Base-by-base conservation (phyloP, 257 asterid species). In the Scutellaria minor region DNA sequence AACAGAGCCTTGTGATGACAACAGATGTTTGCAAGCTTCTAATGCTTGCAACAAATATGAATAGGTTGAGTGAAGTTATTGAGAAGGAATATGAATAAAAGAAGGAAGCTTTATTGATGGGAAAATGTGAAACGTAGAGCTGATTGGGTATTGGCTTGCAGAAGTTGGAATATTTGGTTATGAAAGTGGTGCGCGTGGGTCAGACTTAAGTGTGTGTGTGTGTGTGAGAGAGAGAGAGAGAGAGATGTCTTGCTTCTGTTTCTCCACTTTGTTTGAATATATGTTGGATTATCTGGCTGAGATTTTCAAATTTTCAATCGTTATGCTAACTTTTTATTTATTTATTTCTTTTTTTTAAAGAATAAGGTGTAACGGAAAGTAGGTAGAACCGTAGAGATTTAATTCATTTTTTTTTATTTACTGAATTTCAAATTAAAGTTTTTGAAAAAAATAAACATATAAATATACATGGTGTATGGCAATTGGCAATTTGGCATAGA, bases 171-270 rank as follows among this genome's bases (percentile, higher is more conserved):
- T 70, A 57, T 69, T 31, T 67, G 18, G 70, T 10, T 60, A 42
- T 70, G 77, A 27, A 66, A 65, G 68, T 55, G 68, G 68, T 35
- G 82, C 66, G 64, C 62, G 78, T 77, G 80, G 76, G 80, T 7
- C 81, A 31, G 37, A 31, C 37, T 31, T 2, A 18, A 6, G 54
- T 20, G 64, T 55, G 37, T 47, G 48, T 44, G n/a, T n/a, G n/a
- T n/a, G n/a, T n/a, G n/a, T n/a, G 56, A 1, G 48, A 7, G 40
- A 53, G 60, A 56, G 41, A 24, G 14, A 56, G 8, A 48, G 20
- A 15, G 50, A 20, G 7, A 64, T n/a, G 52, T 42, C 10, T 56
- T 70, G 51, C 54, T 9, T 40, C 40, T 18, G 66, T 52, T 66
- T 68, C 50, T 24, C 63, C 62, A 51, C 54, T 44, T 56, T 68